Base-by-base conservation (phyloP, 148 eudicot species). In the Diospyros kaki region DNA sequence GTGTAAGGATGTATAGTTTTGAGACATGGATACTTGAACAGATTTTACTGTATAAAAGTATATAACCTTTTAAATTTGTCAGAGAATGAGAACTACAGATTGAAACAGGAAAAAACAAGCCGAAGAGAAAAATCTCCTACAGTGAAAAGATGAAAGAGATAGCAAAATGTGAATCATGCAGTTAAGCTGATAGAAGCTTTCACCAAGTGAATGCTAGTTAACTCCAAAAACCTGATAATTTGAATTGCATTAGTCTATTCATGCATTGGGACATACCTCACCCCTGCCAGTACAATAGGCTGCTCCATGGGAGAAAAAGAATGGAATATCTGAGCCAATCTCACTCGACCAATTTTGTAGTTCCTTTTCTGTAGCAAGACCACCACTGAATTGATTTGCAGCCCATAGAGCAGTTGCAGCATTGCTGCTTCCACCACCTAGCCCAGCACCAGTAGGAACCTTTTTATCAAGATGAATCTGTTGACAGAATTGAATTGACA, bases 401-500 rank as follows among this genome's bases (percentile, higher is more conserved):
- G 98, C 98, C 98, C 98, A 95, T 68, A 95, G 79, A 73, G 98
- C 87, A 71, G 98, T 95, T 59, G 98, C 98, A 72, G 98, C 98
- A 75, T 95, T 95, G 75, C 98, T 90, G 79, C 98, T 95, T 69
- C 98, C 98, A 69, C 97, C 98, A 38, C 97, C 97, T 62, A 95
- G 92, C 51, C 98, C 98, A 55, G 98, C 98, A 60, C 98, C 98
- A 0, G 98, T 95, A 1, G 98, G 98, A 74, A 95, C 98, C 83
- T 87, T 95, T 85, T 95, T 95, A 78, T 92, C 97, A 46, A 95
- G 87, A 83, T 95, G 98, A 78, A 95, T 84, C 98, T 95, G 79
- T 64, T 74, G 54, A 77, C 7, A 58, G 59, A 72, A 42, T 39
- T 68, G 55, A 58, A 67, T 76, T 38, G 10, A 45, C 17, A 69